Evolutionary conservation across 352 stramenopile genomes (phyloP).

Genomic region (Blastocystis sp.): DNA sequence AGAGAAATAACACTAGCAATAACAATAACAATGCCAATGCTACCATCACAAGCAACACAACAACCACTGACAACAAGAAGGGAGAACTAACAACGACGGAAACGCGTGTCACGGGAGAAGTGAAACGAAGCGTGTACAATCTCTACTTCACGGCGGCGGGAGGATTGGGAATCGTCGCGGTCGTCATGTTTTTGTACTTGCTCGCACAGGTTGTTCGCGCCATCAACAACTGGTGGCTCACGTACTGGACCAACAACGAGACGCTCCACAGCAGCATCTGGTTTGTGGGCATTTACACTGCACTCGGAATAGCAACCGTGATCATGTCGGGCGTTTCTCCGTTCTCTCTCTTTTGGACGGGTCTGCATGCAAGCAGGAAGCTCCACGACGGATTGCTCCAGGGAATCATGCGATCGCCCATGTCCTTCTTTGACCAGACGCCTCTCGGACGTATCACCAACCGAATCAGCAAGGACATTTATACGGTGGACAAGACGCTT

Average conservation of each 20-base stretch:
- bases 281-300: conserved; percentile 74
- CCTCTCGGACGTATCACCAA: conserved; percentile 83
- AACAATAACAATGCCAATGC: neutral
- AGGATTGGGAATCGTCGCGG: conserved; percentile 61
- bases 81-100: conserved; percentile 60
- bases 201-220: conserved; percentile 75
- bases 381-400: conserved; percentile 66
- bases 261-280: conserved; percentile 66
- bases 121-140: conserved; percentile 64
- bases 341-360: conserved; percentile 66
- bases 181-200: conserved; percentile 67
- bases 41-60: neutral
- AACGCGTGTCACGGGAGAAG: conserved; percentile 63
- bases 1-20: neutral
- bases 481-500: conserved; percentile 75
- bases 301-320: conserved; percentile 66
- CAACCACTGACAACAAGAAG: conserved; percentile 62
- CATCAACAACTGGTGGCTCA: conserved; percentile 79
- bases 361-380: conserved; percentile 64
- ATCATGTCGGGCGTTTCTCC: conserved; percentile 66
- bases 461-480: conserved; percentile 77
- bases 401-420: conserved; percentile 68
- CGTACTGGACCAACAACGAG: conserved; percentile 77
- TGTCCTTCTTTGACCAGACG: conserved; percentile 79
- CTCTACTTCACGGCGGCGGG: conserved; percentile 65